These are phyloP conservation scores for Talaromyces sp. DNA, from an alignment of 2,329 filamentous ascomycete genomes.

Conservation along the genomic window DNA sequence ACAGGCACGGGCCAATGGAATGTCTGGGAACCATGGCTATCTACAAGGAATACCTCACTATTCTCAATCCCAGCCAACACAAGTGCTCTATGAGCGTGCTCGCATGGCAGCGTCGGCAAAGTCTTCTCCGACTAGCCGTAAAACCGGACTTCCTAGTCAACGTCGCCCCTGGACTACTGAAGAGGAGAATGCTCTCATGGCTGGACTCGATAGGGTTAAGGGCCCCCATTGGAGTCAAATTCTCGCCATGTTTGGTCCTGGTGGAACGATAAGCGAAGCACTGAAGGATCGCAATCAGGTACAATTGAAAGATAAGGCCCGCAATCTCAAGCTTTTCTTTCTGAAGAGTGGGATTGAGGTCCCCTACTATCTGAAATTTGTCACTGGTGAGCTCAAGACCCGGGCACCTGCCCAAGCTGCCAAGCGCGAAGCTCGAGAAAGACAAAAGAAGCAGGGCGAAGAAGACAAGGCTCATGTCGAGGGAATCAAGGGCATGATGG, in stretches of 20 bases:
- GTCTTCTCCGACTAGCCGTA: conserved; percentile 55
- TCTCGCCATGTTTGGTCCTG: conserved; percentile 76
- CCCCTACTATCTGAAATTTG: conserved; percentile 81
- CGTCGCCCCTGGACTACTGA: conserved; percentile 84
- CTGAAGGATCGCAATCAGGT: conserved; percentile 89
- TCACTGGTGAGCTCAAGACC: conserved; percentile 88
- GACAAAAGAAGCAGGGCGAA: conserved; percentile 49
- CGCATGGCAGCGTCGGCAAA: conserved; percentile 59
- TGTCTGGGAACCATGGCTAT: conserved; percentile 45
- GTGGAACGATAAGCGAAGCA: conserved; percentile 78
- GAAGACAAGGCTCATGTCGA: conserved; percentile 53
- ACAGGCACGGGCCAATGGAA: conserved; percentile 35
- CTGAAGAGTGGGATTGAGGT: conserved; percentile 90
- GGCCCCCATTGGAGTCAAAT: conserved; percentile 95
- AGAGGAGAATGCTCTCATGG: conserved; percentile 88
- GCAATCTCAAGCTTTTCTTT: conserved; percentile 89
- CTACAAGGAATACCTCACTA: conserved; percentile 51
- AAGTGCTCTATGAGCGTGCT: conserved; percentile 61
- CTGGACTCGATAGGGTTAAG: conserved; percentile 83
- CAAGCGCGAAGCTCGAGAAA: conserved; percentile 53
- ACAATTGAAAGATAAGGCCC: conserved; percentile 87
- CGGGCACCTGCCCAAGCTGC: conserved; percentile 67
- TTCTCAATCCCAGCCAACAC: conserved; percentile 54
- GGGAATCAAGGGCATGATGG: conserved; percentile 52
- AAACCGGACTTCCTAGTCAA: conserved; percentile 57